These are phyloP conservation scores for Wickerhamiella domercqiae DNA, from an alignment of 805 yeast genomes.

Conservation along the genomic window DNA sequence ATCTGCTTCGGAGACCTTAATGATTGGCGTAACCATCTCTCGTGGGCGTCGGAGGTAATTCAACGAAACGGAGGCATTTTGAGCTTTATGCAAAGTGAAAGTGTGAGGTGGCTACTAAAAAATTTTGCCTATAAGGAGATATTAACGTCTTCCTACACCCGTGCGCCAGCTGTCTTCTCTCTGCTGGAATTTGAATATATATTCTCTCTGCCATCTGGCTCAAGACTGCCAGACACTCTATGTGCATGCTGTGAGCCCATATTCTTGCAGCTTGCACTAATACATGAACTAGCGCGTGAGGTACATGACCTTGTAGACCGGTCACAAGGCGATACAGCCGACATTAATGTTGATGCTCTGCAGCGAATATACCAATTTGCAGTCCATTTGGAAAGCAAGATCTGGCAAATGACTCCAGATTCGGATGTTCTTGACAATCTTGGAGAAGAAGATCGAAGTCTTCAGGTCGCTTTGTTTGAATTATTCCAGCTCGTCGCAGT, in stretches of 20 bases:
- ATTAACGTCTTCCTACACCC: constrained; percentile 40
- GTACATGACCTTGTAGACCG: constrained; percentile 20
- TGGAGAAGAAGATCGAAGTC: constrained; percentile 37
- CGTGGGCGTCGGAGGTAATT: constrained; percentile 50
- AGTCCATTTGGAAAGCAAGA: constrained; percentile 30
- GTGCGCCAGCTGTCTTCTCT: constrained; percentile 49
- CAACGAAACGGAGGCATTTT: constrained; percentile 45
- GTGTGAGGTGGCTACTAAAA: constrained; percentile 55
- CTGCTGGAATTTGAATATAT: constrained; percentile 18
- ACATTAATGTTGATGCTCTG: constrained; percentile 7
- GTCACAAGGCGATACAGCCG: no score
- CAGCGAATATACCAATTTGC: constrained; percentile 17
- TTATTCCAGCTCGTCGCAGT: constrained; percentile 54
- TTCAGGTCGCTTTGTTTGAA: constrained; percentile 57
- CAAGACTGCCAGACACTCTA: constrained; percentile 44
- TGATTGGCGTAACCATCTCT: constrained; percentile 55
- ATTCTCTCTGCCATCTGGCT: constrained; percentile 6
- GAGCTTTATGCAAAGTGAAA: constrained; percentile 36
- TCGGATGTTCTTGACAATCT: constrained; percentile 29
- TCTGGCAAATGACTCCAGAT: constrained; percentile 39
- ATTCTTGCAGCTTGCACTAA: constrained; percentile 52
- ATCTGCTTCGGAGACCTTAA: constrained; percentile 70
- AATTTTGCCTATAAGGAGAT: constrained; percentile 74
- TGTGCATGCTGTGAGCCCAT: constrained; percentile 59
- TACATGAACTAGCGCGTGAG: constrained; percentile 43